phyloP scores from a whole-genome alignment of 2,329 filamentous ascomycete species.

The Botrytis fabae region DNA sequence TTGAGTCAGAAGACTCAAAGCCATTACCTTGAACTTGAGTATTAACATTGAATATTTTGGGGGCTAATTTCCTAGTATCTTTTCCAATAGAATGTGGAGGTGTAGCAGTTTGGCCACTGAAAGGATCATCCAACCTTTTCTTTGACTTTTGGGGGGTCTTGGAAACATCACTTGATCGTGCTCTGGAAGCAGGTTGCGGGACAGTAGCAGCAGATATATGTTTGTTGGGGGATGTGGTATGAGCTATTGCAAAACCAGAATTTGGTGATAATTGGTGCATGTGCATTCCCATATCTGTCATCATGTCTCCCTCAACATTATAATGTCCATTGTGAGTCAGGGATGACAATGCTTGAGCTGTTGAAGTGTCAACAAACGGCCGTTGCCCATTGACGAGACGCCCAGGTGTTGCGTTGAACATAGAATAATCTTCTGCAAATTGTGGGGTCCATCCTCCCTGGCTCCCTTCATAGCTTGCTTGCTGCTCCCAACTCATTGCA shows the following conservation, averaged over 20 bases:
- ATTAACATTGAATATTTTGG: constrained; percentile 41
- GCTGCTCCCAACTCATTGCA: constrained; percentile 66
- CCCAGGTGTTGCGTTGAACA: constrained; percentile 64
- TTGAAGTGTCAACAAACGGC: constrained; percentile 35
- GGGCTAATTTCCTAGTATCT: constrained; percentile 55
- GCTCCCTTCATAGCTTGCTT: constrained; percentile 50
- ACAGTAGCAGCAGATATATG: constrained; percentile 60
- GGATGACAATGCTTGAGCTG: constrained; percentile 30
- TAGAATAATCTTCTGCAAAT: constrained; percentile 65
- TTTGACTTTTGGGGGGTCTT: constrained; percentile 45
- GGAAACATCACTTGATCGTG: constrained; percentile 38
- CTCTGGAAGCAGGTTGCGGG: constrained; percentile 36
- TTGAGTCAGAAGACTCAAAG: constrained; percentile 31
- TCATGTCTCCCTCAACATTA: constrained; percentile 50
- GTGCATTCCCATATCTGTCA: constrained; percentile 59
- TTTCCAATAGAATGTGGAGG: constrained; percentile 59
- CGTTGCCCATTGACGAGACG: constrained; percentile 47
- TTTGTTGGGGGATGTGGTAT: constrained; percentile 53
- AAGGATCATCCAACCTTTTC: constrained; percentile 41
- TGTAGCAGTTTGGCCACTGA: constrained; percentile 54
- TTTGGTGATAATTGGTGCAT: constrained; percentile 60
- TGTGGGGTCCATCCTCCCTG: constrained; percentile 58
- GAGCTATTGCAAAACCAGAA: constrained; percentile 54
- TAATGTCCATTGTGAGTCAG: constrained; percentile 49
- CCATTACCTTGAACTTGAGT: constrained; percentile 36